A percentile compares a stretch with the other conserved stretches of the same genome.
Evolutionary conservation across 2,329 filamentous ascomycete species (phyloP).

Genomic region (Escovopsis sp.): DNA sequence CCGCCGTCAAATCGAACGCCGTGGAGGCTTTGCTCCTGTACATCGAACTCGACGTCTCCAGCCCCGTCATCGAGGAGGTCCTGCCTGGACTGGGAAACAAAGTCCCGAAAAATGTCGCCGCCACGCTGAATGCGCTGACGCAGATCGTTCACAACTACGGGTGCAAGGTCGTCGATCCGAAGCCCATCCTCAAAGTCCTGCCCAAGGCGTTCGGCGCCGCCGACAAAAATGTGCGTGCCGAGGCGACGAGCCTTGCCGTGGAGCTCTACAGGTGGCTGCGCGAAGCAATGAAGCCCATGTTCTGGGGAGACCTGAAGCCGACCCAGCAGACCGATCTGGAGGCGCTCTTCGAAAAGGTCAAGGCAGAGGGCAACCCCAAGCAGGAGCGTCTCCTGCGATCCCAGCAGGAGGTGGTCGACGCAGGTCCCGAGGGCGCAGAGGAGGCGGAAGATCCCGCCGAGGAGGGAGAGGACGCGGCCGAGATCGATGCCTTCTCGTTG

Average conservation of each 20-base stretch:
- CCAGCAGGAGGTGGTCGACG: slow-evolving; percentile 70
- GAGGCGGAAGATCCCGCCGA: slow-evolving; percentile 43
- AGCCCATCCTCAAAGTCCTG: slow-evolving; percentile 72
- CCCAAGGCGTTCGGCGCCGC: slow-evolving; percentile 90
- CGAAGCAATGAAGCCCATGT: slow-evolving; percentile 95
- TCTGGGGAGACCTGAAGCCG: slow-evolving; percentile 89
- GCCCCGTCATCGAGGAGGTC: slow-evolving; percentile 79
- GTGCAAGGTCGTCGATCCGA: slow-evolving; percentile 85
- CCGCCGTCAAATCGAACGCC: slow-evolving; percentile 74
- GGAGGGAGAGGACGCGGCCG: slow-evolving; percentile 33
- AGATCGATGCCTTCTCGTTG: slow-evolving; percentile 68
- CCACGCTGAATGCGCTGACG: slow-evolving; percentile 59
- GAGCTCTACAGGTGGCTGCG: slow-evolving; percentile 95
- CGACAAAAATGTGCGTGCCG: slow-evolving; percentile 93
- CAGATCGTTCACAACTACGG: slow-evolving; percentile 87
- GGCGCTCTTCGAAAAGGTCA: slow-evolving; percentile 84
- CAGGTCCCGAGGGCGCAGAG: slow-evolving; percentile 46
- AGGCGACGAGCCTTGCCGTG: slow-evolving; percentile 79
- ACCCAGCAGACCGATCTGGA: slow-evolving; percentile 92
- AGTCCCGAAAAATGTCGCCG: slow-evolving; percentile 70
- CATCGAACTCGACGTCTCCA: slow-evolving; percentile 75
- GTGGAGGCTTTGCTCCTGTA: slow-evolving; percentile 78
- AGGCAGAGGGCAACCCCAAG: slow-evolving; percentile 72
- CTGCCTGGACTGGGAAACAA: slow-evolving; percentile 73
- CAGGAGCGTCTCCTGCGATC: slow-evolving; percentile 79